Evolutionary conservation across 169 alveolate genomes (phyloP).

Genomic region (Plasmodium fragile): DNA sequence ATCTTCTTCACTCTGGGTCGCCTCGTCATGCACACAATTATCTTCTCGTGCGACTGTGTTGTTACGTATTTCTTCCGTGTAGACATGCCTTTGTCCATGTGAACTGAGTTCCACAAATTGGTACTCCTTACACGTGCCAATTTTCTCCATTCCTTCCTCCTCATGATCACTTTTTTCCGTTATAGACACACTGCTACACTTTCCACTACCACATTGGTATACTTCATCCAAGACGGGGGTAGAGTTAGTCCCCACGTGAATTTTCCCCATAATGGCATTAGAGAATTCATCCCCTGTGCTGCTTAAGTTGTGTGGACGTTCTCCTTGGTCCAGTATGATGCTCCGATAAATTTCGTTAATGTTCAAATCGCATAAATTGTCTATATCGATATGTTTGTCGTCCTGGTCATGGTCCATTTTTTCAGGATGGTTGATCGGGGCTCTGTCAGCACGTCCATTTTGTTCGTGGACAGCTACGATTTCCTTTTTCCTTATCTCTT

Average conservation of each 20-base stretch:
- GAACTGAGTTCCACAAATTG: not conserved
- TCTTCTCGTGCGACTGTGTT: not conserved
- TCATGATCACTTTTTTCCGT: not conserved
- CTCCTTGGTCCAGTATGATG: constrained; percentile 11
- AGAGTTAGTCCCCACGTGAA: not conserved
- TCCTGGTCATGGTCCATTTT: not conserved
- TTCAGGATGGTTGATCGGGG: not conserved
- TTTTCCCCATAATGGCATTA: not conserved
- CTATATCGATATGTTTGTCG: not conserved
- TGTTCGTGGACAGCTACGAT: not conserved
- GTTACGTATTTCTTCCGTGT: not conserved
- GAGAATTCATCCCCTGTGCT: not conserved
- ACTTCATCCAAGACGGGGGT: not conserved
- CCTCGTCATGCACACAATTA: not conserved
- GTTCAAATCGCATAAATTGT: constrained; percentile 14
- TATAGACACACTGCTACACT: not conserved
- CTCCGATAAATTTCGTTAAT: constrained; percentile 38
- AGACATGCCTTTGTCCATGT: not conserved
- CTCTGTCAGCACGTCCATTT: not conserved
- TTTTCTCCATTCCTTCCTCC: not conserved
- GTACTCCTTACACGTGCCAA: not conserved
- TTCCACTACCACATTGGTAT: not conserved
- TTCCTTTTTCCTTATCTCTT: not conserved
- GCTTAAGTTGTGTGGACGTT: not conserved
- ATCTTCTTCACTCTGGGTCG: not conserved